phyloP scores from a whole-genome alignment of 2,329 filamentous ascomycete genomes.

The Aspergillus sp. region DNA sequence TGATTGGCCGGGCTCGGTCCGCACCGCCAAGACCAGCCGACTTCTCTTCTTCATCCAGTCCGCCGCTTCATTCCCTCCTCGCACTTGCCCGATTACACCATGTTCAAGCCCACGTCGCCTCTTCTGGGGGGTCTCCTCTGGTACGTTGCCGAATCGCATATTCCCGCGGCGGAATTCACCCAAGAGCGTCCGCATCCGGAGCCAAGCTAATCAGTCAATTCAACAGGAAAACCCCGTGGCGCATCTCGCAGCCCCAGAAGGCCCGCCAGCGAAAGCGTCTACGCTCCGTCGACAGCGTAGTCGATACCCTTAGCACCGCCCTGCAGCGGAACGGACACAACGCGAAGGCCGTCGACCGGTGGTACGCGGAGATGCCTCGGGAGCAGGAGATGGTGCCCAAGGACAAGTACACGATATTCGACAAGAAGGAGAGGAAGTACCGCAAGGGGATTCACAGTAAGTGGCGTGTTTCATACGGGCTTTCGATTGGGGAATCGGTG shows the following conservation, averaged over 20 bases:
- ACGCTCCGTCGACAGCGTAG: slow-evolving; percentile 75
- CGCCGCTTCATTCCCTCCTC: not conserved
- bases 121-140: slow-evolving; percentile 75
- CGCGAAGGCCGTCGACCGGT: slow-evolving; percentile 69
- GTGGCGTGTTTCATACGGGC: slow-evolving; percentile 30
- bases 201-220: slow-evolving; percentile 3
- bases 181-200: no score
- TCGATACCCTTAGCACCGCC: slow-evolving; percentile 71
- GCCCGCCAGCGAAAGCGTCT: slow-evolving; percentile 73
- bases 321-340: slow-evolving; percentile 61
- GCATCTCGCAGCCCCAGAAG: slow-evolving; percentile 86
- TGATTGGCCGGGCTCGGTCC: no score
- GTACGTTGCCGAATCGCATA: slow-evolving; percentile 36
- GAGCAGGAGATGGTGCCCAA: slow-evolving; percentile 91
- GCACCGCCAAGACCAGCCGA: slow-evolving; percentile 6
- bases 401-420: slow-evolving; percentile 98
- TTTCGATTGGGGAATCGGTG: not conserved
- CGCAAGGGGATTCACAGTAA: slow-evolving; percentile 95
- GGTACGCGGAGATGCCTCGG: slow-evolving; percentile 92
- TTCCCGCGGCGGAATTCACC: slow-evolving; percentile 1
- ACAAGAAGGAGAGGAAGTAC: slow-evolving; percentile 90
- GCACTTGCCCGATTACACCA: slow-evolving; percentile 33
- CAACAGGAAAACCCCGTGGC: slow-evolving; percentile 88
- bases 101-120: slow-evolving; percentile 75
- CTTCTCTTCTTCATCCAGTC: slow-evolving; percentile 8